Evolutionary conservation across 2,329 filamentous ascomycete species (phyloP).

Genomic region (Trichoderma cornu-damae): DNA sequence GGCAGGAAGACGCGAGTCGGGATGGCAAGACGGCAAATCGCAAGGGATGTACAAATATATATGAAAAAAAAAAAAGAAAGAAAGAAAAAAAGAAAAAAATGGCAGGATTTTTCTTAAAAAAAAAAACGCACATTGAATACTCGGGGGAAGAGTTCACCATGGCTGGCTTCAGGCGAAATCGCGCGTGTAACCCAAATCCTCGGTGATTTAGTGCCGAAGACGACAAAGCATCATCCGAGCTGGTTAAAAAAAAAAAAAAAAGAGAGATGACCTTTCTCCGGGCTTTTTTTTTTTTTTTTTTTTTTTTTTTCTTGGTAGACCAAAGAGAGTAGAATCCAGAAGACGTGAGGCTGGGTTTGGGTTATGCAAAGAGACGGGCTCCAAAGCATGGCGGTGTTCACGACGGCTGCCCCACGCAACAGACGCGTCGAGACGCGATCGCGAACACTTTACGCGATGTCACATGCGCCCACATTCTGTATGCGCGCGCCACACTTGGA

Average conservation of each 20-base stretch:
- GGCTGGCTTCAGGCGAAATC: not conserved
- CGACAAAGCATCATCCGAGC: not conserved
- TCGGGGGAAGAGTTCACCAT: constrained; percentile 29
- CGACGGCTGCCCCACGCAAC: constrained; percentile 19
- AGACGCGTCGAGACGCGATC: constrained; percentile 23
- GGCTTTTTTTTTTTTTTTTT: not conserved
- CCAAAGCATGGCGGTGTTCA: not conserved
- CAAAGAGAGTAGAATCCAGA: not conserved
- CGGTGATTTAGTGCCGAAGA: not conserved
- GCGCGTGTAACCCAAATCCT: not conserved
- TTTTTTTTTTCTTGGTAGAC: not conserved
- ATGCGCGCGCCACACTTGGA: not conserved
- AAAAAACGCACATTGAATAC: constrained; percentile 27
- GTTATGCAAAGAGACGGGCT: not conserved
- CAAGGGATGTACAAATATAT: too few species aligned
- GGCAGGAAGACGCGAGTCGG: not conserved
- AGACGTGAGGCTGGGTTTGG: not conserved
- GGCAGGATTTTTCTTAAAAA: too few species aligned
- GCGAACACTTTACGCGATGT: constrained; percentile 20
- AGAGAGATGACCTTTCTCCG: not conserved
- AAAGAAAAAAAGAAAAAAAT: too few species aligned
- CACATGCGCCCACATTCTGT: constrained; percentile 18
- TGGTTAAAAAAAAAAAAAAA: too few species aligned
- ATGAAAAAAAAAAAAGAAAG: too few species aligned
- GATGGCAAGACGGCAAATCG: not conserved